Conservation (phyloP, 2,329 filamentous ascomycete genomes). For the Plectosphaerella sp. region DNA sequence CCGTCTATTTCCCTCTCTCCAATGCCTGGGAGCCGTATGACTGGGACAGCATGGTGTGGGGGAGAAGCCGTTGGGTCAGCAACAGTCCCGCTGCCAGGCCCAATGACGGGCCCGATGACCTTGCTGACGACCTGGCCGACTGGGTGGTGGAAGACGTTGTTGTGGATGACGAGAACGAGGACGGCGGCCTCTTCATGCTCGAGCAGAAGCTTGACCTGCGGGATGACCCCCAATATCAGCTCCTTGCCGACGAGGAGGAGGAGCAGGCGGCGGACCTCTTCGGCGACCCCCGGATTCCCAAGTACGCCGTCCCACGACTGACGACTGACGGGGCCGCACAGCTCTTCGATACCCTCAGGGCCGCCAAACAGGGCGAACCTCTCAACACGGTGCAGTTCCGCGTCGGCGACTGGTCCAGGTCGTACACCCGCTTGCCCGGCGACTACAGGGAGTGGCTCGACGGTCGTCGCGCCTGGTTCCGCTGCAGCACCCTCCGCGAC, state of each 20-base stretch:
- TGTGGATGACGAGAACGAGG: too few relatives aligned
- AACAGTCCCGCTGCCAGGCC: too few relatives aligned
- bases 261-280: too few relatives aligned
- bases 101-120: too few relatives aligned
- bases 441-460: not conserved
- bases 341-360: not conserved
- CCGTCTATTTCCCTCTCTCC: constrained; percentile 1
- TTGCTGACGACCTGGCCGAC: too few relatives aligned
- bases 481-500: not conserved
- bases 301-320: not conserved
- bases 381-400: not conserved
- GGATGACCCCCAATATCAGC: too few relatives aligned
- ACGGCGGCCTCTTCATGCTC: too few relatives aligned
- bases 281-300: not conserved
- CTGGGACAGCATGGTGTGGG: too few relatives aligned
- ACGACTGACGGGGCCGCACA: not conserved
- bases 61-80: too few relatives aligned
- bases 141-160: too few relatives aligned
- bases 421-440: not conserved
- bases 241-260: too few relatives aligned
- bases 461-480: not conserved
- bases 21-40: not conserved
- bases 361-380: not conserved
- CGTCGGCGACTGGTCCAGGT: not conserved
- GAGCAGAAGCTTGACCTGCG: too few relatives aligned